These are phyloP conservation scores for Ilex asprella DNA, from an alignment of 257 asterid species.

Conservation along the genomic window DNA sequence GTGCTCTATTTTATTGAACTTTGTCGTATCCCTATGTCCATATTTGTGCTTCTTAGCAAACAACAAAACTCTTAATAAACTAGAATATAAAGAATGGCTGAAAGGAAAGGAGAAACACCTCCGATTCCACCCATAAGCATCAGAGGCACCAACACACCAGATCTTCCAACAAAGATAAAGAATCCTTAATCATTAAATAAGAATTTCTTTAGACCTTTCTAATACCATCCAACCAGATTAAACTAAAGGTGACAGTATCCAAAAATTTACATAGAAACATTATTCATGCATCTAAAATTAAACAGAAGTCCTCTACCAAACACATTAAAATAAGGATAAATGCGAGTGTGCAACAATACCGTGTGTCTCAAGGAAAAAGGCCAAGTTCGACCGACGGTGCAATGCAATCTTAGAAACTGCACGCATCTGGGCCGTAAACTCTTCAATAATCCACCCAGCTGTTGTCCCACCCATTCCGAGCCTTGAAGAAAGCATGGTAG, in stretches of 20 bases:
- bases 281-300: background rate
- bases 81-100: too few species aligned
- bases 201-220: background rate
- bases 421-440: constrained; percentile 92
- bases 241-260: background rate
- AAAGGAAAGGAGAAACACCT: too few species aligned
- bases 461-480: constrained; percentile 81
- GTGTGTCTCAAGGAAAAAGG: constrained; percentile 71
- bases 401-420: constrained; percentile 93
- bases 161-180: background rate
- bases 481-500: constrained; percentile 58
- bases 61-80: background rate
- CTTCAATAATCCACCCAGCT: constrained; percentile 85
- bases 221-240: background rate
- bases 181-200: background rate
- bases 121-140: background rate
- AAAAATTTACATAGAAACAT: background rate
- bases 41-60: too few species aligned
- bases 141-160: background rate
- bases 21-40: too few species aligned
- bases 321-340: background rate
- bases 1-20: too few species aligned
- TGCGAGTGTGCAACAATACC: constrained; percentile 34
- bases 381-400: constrained; percentile 87
- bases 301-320: background rate